Percentiles rank a stretch among this genome's conserved stretches.
Evolutionary conservation across 192 early-diverging fungal genomes (phyloP).

Genomic region (Coemansia sp.): DNA sequence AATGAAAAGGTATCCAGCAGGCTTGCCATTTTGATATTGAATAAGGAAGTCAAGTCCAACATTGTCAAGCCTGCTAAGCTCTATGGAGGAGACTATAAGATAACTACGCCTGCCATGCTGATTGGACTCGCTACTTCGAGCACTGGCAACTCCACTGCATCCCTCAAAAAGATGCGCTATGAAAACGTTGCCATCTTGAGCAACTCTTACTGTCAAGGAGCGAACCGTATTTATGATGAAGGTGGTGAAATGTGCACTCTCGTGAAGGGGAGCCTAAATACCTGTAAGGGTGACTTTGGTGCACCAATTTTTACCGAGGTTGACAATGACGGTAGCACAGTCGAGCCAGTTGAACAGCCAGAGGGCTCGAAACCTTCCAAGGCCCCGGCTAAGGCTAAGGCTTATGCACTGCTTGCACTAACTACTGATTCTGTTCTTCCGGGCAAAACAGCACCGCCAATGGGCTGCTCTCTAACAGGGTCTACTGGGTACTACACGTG

Average conservation of each 20-base stretch:
- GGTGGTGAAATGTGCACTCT: conserved; percentile 13
- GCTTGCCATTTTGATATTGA: conserved; percentile 8
- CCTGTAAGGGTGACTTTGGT: conserved; percentile 12
- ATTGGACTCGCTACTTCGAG: conserved; percentile 4
- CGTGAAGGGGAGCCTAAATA: conserved; percentile 1
- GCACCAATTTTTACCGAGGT: conserved; percentile 9
- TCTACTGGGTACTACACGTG: conserved; percentile 16
- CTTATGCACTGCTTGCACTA: conserved; percentile 14
- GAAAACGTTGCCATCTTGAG: not conserved
- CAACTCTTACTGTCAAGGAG: not conserved
- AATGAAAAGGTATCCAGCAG: not conserved
- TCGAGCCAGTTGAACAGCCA: not conserved
- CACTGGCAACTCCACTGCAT: not conserved
- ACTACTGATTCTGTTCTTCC: conserved; percentile 3
- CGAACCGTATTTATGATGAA: not conserved
- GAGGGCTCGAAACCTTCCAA: not conserved
- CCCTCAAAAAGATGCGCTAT: conserved; percentile 2
- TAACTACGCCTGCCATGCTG: conserved; percentile 4
- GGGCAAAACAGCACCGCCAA: not conserved
- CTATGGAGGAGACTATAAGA: conserved; percentile 9
- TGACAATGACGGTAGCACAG: not conserved
- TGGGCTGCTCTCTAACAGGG: not conserved
- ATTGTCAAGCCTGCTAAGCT: conserved; percentile 13
- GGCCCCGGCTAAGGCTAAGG: not conserved
- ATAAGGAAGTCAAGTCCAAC: conserved; percentile 6